Evolutionary conservation across 139 green algal species (phyloP), one percentile per base, ranked within the genome.

Genomic region (Picochlorum sp.): DNA sequence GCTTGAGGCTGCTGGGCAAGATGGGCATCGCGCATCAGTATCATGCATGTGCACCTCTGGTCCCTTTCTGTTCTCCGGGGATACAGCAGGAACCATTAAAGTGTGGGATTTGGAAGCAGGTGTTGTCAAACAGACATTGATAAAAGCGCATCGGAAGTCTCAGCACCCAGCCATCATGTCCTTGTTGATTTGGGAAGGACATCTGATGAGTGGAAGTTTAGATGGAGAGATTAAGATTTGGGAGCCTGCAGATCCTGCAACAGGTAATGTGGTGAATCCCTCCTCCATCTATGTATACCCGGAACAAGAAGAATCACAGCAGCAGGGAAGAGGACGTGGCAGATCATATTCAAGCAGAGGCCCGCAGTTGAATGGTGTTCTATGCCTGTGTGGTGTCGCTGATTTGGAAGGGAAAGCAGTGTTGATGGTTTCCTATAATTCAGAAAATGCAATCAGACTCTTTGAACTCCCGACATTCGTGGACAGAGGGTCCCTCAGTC

Each of bases 101-200:
- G 82, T 89, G 10, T 91, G 85, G 85, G 81, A 90, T 60, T 63
- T 92, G 37, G 41, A 60, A 21, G 61, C 54, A 7, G 84, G 82
- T 24, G 32, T 68, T 41, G 69, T 68, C 15, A 62, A 73, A 16
- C 85, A 92, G 65, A 82, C 66, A 9, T 24, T 91, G 1, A 49
- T 71, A 6, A 65, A 57, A 6, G 78, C 77, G 50, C 82, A 87
- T 57, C 58, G 56, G 18, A 52, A 74, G 23, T 64, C 15, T 18
- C 23, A 44, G 13, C 41, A 66, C 6, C 66, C 72, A 10, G 65
- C 78, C 44, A 79, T 92, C 58, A 86, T 82, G 64, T 61, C 71
- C 44, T 30, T 91, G 14, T 64, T 88, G 0, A 59, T 75, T n/a
- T 92, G 81, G 78, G 71, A 92, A 74, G 64, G 68, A 13, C 69